Evolutionary conservation across 2,329 filamentous ascomycete genomes (phyloP).

Genomic region (Arthroderma sp.): DNA sequence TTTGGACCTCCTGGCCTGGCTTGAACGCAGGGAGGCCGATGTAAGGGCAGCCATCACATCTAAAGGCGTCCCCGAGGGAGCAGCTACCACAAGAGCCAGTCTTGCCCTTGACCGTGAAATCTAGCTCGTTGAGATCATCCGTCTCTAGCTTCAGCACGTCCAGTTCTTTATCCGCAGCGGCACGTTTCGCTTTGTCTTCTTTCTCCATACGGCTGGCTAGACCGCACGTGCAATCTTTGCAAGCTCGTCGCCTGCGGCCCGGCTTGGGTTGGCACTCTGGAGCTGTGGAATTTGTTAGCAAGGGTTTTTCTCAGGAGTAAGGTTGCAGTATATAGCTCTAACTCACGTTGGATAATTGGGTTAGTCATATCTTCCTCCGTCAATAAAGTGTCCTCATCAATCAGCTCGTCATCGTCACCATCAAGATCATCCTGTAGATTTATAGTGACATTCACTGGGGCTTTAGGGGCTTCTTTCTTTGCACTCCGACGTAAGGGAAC

Average conservation of each 20-base stretch:
- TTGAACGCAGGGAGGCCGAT: constrained; percentile 92
- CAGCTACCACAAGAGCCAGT: constrained; percentile 91
- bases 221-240: constrained; percentile 96
- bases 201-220: constrained; percentile 71
- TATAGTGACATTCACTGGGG: not conserved
- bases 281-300: constrained; percentile 37
- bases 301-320: not conserved
- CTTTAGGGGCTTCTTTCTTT: not conserved
- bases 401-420: constrained; percentile 52
- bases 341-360: constrained; percentile 69
- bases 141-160: constrained; percentile 50
- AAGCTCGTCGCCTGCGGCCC: constrained; percentile 80
- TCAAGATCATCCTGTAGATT: constrained; percentile 18
- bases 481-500: not conserved
- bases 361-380: constrained; percentile 71
- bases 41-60: constrained; percentile 64
- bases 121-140: constrained; percentile 75
- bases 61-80: constrained; percentile 79
- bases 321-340: not conserved
- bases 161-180: constrained; percentile 46
- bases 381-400: constrained; percentile 80
- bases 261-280: constrained; percentile 76
- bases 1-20: constrained; percentile 81
- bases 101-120: constrained; percentile 97
- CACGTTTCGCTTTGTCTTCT: constrained; percentile 62